Percentiles rank a stretch among this genome's conserved stretches.
phyloP scores from a whole-genome alignment of 2,329 filamentous ascomycete species.

The Cladosporium sp. region DNA sequence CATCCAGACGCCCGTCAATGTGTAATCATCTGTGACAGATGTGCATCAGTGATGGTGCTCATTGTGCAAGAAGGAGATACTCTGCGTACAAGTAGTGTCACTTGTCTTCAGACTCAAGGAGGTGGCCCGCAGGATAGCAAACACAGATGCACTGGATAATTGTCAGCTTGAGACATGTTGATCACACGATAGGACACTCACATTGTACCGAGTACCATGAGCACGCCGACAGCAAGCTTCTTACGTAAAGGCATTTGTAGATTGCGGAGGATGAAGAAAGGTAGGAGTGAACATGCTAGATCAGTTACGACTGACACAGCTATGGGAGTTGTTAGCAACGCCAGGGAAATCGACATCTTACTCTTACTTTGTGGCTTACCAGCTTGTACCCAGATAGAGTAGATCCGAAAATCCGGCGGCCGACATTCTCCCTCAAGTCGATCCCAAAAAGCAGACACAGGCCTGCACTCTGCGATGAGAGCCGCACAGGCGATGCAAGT shows the following conservation, averaged over 20 bases:
- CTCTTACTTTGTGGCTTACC: slow-evolving; percentile 13
- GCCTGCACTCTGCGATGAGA: slow-evolving; percentile 22
- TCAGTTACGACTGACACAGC: slow-evolving; percentile 24
- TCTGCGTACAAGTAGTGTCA: slow-evolving; percentile 17
- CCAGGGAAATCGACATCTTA: not conserved
- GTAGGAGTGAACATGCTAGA: slow-evolving; percentile 22
- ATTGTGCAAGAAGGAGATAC: too few species aligned
- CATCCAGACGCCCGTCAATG: slow-evolving; percentile 24
- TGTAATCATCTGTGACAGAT: slow-evolving; percentile 17
- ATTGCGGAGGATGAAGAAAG: slow-evolving; percentile 22
- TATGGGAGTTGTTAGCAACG: not conserved
- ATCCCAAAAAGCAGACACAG: slow-evolving; percentile 22
- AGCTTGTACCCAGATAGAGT: slow-evolving; percentile 25
- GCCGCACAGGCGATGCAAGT: slow-evolving; percentile 19
- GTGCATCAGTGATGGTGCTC: not conserved
- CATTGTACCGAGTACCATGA: slow-evolving; percentile 21
- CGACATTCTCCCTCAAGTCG: slow-evolving; percentile 18
- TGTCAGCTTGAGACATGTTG: slow-evolving; percentile 8
- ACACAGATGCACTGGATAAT: slow-evolving; percentile 10
- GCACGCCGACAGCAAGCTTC: slow-evolving; percentile 22
- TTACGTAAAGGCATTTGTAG: slow-evolving; percentile 19
- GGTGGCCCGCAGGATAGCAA: slow-evolving; percentile 20
- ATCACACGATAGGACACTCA: not conserved
- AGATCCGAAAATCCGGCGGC: slow-evolving; percentile 22
- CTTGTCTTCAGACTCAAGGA: slow-evolving; percentile 21